These are phyloP conservation scores for Meyerozyma smithsonii DNA, from an alignment of 1,139 yeast species.

Conservation along the genomic window DNA sequence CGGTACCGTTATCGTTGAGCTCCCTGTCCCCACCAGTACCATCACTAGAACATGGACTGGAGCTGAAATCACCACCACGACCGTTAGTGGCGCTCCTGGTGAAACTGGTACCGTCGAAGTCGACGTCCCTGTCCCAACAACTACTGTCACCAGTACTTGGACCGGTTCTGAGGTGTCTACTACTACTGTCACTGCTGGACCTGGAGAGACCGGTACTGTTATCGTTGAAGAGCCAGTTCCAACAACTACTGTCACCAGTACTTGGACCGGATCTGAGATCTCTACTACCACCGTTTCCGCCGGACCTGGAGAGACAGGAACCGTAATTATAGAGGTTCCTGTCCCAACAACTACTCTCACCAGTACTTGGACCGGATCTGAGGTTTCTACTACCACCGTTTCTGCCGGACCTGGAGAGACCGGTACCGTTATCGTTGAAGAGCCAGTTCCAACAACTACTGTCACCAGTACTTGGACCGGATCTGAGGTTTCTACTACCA, in stretches of 20 bases:
- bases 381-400: slow-evolving; percentile 7
- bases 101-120: slow-evolving; percentile 8
- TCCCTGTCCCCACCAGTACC: slow-evolving; percentile 7
- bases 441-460: slow-evolving; percentile 10
- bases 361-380: slow-evolving; percentile 12
- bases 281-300: slow-evolving; percentile 3
- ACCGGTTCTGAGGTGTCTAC: background rate
- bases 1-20: slow-evolving; percentile 9
- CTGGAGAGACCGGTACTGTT: slow-evolving; percentile 14
- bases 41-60: slow-evolving; percentile 9
- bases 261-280: background rate
- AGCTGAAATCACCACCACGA: slow-evolving; percentile 5
- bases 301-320: slow-evolving; percentile 10
- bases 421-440: slow-evolving; percentile 11
- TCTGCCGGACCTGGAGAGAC: slow-evolving; percentile 8
- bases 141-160: background rate
- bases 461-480: slow-evolving; percentile 7
- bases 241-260: background rate
- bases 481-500: slow-evolving; percentile 6
- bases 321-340: slow-evolving; percentile 16
- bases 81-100: slow-evolving; percentile 4
- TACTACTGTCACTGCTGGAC: background rate
- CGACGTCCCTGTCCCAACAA: slow-evolving; percentile 5
- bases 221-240: background rate
- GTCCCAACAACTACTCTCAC: slow-evolving; percentile 16